These are phyloP conservation scores for Chondrus crispus DNA, from an alignment of 23 red algal species.

Conservation along the genomic window DNA sequence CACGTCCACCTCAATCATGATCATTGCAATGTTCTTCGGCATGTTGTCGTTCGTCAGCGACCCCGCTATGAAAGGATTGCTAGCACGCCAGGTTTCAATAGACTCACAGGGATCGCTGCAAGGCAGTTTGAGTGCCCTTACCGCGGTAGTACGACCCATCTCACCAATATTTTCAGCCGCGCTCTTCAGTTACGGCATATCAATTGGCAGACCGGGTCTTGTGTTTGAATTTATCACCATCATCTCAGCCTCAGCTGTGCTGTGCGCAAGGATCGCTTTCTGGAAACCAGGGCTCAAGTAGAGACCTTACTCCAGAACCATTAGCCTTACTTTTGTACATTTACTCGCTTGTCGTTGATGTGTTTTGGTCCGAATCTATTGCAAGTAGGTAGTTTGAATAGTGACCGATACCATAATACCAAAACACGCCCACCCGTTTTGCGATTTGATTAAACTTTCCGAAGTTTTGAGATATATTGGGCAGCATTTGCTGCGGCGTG, in stretches of 20 bases:
- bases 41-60: constrained; percentile 37
- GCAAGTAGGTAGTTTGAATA: too few species aligned
- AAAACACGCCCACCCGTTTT: too few species aligned
- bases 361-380: too few species aligned
- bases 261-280: constrained; percentile 4
- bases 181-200: constrained; percentile 36
- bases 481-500: too few species aligned
- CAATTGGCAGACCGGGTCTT: constrained; percentile 27
- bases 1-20: not conserved
- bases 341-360: too few species aligned
- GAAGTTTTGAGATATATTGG: too few species aligned
- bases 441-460: too few species aligned
- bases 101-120: constrained; percentile 60
- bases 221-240: constrained; percentile 32
- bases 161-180: constrained; percentile 45
- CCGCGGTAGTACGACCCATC: constrained; percentile 49
- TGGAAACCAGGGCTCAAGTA: constrained; percentile 40
- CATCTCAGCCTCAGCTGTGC: not conserved
- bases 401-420: too few species aligned
- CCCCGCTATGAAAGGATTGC: constrained; percentile 63
- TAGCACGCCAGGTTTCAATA: constrained; percentile 41
- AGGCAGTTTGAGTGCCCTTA: constrained; percentile 50
- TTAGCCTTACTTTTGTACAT: too few species aligned
- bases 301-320: too few species aligned
- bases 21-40: constrained; percentile 44